Evolutionary conservation across 2,329 filamentous ascomycete species (phyloP).

Genomic region (Cladosporium sp.): DNA sequence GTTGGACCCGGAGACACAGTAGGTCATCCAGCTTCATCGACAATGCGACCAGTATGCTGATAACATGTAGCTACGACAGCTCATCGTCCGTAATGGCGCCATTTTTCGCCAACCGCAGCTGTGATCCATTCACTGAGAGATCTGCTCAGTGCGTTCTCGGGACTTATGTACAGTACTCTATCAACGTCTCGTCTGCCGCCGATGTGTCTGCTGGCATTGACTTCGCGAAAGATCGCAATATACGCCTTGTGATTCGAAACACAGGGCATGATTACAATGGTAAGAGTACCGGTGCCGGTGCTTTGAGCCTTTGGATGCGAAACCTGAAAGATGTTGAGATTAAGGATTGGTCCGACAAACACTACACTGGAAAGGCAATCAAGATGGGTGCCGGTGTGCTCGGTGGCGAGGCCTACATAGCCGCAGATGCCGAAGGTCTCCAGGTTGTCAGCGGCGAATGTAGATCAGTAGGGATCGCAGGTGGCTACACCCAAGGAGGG

Average conservation of each 20-base stretch:
- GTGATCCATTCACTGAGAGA: constrained; percentile 44
- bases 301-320: constrained; percentile 60
- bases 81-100: constrained; percentile 46
- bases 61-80: constrained; percentile 30
- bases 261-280: constrained; percentile 54
- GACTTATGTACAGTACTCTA: constrained; percentile 43
- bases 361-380: constrained; percentile 56
- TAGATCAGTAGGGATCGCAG: constrained; percentile 59
- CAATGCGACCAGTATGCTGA: background rate
- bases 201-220: constrained; percentile 33
- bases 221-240: constrained; percentile 52
- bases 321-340: constrained; percentile 54
- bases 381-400: constrained; percentile 58
- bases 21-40: background rate
- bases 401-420: constrained; percentile 52
- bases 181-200: constrained; percentile 33
- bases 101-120: constrained; percentile 44
- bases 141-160: constrained; percentile 46
- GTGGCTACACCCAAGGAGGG: constrained; percentile 63
- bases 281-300: constrained; percentile 63
- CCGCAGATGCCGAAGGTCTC: constrained; percentile 49
- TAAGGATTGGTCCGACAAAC: constrained; percentile 42
- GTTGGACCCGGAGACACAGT: constrained; percentile 19
- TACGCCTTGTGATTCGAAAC: constrained; percentile 53
- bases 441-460: constrained; percentile 59